Conservation (phyloP, 805 yeast genomes). For the Hanseniaspora singularis region DNA sequence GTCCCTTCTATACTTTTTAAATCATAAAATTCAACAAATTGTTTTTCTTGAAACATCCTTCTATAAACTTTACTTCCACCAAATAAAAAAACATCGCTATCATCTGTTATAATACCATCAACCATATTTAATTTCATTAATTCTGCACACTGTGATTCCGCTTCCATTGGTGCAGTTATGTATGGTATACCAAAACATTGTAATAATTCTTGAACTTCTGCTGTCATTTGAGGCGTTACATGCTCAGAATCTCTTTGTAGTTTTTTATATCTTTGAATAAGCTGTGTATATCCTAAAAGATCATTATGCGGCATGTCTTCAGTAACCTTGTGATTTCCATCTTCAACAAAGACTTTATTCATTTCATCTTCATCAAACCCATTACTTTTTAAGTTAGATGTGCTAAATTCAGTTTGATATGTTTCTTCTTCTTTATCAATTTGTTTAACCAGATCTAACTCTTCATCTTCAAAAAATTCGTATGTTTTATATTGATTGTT, state of each 20-base stretch:
- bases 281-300: constrained; percentile 31
- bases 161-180: constrained; percentile 95
- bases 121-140: constrained; percentile 56
- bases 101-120: constrained; percentile 94
- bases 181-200: constrained; percentile 88
- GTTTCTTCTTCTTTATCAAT: constrained; percentile 61
- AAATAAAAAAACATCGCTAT: constrained; percentile 89
- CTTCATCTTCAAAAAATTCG: constrained; percentile 69
- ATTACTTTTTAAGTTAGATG: constrained; percentile 28
- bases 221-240: constrained; percentile 73
- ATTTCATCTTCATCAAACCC: constrained; percentile 14
- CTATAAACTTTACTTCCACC: constrained; percentile 78
- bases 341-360: constrained; percentile 28
- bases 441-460: constrained; percentile 49
- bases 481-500: constrained; percentile 35
- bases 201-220: constrained; percentile 80
- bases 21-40: constrained; percentile 77
- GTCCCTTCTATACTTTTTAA: constrained; percentile 45
- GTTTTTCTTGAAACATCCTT: constrained; percentile 87
- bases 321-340: constrained; percentile 20
- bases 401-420: constrained; percentile 52
- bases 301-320: constrained; percentile 21
- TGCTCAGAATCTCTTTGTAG: constrained; percentile 84
- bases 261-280: constrained; percentile 52
- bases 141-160: constrained; percentile 96